Base-by-base conservation (phyloP, 192 early-diverging fungal genomes). In the Entomortierella parvispora region DNA sequence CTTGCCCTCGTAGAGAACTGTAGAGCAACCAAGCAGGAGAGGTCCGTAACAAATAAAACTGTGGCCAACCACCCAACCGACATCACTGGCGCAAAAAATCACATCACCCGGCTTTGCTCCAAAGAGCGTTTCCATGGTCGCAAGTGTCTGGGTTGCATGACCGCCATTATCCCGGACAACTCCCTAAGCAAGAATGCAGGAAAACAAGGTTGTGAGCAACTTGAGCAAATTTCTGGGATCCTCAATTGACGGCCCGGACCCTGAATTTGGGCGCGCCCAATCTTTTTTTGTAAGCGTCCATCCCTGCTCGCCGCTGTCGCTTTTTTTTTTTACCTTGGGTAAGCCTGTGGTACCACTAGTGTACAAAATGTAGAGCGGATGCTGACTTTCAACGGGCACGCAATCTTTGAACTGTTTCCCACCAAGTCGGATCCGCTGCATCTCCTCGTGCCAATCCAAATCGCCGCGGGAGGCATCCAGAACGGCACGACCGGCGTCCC, bases 21-120 rank as follows among this genome's bases (percentile, higher is more conserved):
- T 93, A 3, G 90, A 91, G 55, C 87, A 86, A 23, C 95, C 94
- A 31, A 85, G 80, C 14, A 94, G 59, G 52, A 97, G 79, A 26
- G 94, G 95, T 0, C 89, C 94, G 58, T 95, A 95, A 14, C 90
- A 87, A 26, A 93, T 90, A 63, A 92, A 95, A 10, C 87, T 90
- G 69, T 95, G 93, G 48, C 95, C 94, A 10, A 95, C 90, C 17
- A 91, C 90, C 95, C 94, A 96, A 42, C 94, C 94, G 64, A 95
- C 90, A 71, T 97, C 95, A 68, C 88, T 90, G 10, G 93, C 90
- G 8, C 90, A 85, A 71, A 94, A 95, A 54, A 95, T 85, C 25
- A 87, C 85, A 26, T 95, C 93, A 5, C 93, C 91, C 9, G 89
- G 87, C 29, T 48, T 68, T n/a, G 93, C 58, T 8, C 91, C 90